Base-by-base conservation (phyloP, 163 green algal genomes). In the Scenedesmus sp. region DNA sequence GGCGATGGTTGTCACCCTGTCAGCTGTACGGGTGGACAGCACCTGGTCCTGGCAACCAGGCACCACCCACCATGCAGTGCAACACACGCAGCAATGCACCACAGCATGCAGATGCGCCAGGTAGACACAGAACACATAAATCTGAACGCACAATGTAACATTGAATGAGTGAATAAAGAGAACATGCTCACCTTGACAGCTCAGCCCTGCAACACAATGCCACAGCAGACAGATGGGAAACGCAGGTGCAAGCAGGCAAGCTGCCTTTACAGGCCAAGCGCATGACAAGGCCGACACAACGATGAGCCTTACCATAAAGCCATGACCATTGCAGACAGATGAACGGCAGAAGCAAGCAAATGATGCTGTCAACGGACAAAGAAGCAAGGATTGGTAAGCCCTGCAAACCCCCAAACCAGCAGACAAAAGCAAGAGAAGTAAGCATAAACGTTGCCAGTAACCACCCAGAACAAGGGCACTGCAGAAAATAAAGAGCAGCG, bases 1-100 rank as follows among this genome's bases (percentile, higher is more conserved):
- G 3, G 79, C 20, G 5, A 16, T 24, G 3, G 44, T 44, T 68
- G 79, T 26, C 43, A 65, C 79, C 79, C 79, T 3, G 44, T 59
- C 79, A 85, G 79, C 79, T 85, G 79, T 68, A 85, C 79, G 79
- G 79, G 79, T 85, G 79, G 49, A 44, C 24, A 85, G 79, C 43
- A 68, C 79, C 79, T 65, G 79, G 12, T 65, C 24, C 40, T 68
- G 79, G 78, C 78, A 85, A 51, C 79, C 49, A 51, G 49, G 79
- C 79, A 85, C 79, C 43, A 85, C 79, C 42, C 79, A 85, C 79
- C 79, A 85, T 68, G 43, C 5, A 85, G 49, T 44, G 68, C 22
- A 65, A 33, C 65, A 65, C 42, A 33, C 24, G 6, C 24, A 43
- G 40, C 20, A 16, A 42, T 37, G 40, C 78, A 84, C 40, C 40